phyloP scores from a whole-genome alignment of 805 yeast genomes.

The Saccharomyces mikatae region DNA sequence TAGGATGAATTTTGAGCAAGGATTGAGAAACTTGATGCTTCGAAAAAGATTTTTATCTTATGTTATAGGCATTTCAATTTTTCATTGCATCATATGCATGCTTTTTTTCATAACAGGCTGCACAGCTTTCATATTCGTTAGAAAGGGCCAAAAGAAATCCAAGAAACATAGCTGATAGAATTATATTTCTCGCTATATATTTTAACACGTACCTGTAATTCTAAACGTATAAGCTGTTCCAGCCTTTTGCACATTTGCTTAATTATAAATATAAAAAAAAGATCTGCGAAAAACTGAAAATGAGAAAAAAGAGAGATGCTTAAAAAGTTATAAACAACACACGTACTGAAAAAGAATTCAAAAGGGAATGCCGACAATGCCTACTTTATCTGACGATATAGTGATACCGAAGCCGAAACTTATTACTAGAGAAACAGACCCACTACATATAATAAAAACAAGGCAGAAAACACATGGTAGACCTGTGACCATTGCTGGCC shows the following conservation, averaged over 20 bases:
- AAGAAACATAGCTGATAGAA: not conserved
- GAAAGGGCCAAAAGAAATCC: not conserved
- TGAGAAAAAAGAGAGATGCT: not conserved
- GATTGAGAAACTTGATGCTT: slow-evolving; percentile 26
- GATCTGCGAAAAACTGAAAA: not conserved
- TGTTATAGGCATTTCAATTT: slow-evolving; percentile 16
- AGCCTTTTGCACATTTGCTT: not conserved
- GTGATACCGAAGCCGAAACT: slow-evolving; percentile 14
- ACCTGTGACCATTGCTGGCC: slow-evolving; percentile 71
- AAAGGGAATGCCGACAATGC: not conserved
- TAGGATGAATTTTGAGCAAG: slow-evolving; percentile 23
- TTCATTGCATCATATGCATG: slow-evolving; percentile 11
- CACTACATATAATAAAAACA: slow-evolving; percentile 42
- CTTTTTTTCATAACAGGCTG: slow-evolving; percentile 15
- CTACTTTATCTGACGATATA: not conserved
- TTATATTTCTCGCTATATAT: not conserved
- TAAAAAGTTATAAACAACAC: not conserved
- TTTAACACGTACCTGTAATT: not conserved
- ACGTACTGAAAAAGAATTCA: not conserved
- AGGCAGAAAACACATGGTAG: slow-evolving; percentile 39
- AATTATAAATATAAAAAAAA: not conserved
- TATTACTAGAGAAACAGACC: slow-evolving; percentile 43
- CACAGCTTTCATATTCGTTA: slow-evolving; percentile 9
- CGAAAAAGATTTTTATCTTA: slow-evolving; percentile 19
- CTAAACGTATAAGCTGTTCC: not conserved